Conservation (phyloP, 2,329 filamentous ascomycete genomes). For the Fusarium mangiferae region DNA sequence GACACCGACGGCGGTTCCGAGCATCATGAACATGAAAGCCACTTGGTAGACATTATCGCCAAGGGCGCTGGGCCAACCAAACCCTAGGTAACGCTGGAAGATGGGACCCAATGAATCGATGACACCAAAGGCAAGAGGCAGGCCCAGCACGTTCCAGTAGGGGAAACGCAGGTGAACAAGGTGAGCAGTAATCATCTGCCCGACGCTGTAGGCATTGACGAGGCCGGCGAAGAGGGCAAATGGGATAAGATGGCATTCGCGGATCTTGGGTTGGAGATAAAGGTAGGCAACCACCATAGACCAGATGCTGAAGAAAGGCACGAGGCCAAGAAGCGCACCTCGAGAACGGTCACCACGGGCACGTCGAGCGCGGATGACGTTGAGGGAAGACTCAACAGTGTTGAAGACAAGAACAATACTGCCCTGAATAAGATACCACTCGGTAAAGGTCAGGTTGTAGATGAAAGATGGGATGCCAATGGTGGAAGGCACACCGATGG, state of each 20-base stretch:
- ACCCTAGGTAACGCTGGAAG: constrained; percentile 67
- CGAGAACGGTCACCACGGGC: constrained; percentile 77
- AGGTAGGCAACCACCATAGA: constrained; percentile 80
- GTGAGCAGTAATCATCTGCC: constrained; percentile 95
- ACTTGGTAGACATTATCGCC: constrained; percentile 87
- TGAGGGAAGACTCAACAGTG: constrained; percentile 80
- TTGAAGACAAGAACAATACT: constrained; percentile 84
- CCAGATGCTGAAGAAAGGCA: constrained; percentile 86
- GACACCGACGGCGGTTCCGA: constrained; percentile 87
- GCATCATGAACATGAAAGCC: constrained; percentile 87
- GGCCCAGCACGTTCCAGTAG: constrained; percentile 84
- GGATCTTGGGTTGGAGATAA: constrained; percentile 84
- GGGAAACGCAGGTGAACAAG: constrained; percentile 89
- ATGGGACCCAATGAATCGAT: constrained; percentile 81
- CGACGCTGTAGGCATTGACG: constrained; percentile 94
- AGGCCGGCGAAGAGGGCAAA: constrained; percentile 90
- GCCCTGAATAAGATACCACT: constrained; percentile 94
- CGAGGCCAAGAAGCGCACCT: constrained; percentile 81
- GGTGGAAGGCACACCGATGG: constrained; percentile 73
- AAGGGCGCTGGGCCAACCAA: constrained; percentile 81
- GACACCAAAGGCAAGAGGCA: constrained; percentile 82
- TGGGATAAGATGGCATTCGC: constrained; percentile 84
- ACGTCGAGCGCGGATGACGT: constrained; percentile 85
- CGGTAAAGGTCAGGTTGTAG: constrained; percentile 86
- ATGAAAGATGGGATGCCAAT: constrained; percentile 74